A percentile compares a stretch with the other conserved stretches of the same genome.
phyloP scores from a whole-genome alignment of 2,329 filamentous ascomycete genomes.

The Tolypocladium tundrense region DNA sequence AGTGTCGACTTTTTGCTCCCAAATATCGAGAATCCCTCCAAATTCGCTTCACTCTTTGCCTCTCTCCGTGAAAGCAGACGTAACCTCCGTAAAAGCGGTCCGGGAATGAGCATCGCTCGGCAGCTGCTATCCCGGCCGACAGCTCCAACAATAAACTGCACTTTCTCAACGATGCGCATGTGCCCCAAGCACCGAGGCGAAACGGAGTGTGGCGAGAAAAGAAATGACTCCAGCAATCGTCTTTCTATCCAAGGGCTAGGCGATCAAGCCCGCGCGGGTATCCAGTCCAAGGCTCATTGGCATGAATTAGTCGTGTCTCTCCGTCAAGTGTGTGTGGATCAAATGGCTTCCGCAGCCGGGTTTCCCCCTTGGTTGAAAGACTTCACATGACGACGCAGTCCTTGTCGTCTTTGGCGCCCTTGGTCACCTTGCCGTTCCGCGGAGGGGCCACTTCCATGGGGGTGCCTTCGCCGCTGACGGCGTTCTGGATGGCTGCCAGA shows the following conservation, averaged over 20 bases:
- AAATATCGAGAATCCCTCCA: not conserved
- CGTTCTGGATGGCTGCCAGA: constrained; percentile 75
- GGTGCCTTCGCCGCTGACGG: constrained; percentile 50
- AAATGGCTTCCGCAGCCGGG: not conserved
- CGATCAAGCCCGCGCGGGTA: constrained; percentile 1
- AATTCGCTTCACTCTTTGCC: not conserved
- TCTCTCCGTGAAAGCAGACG: not conserved
- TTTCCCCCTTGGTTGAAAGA: not conserved
- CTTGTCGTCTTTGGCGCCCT: constrained; percentile 39
- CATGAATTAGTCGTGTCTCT: not conserved
- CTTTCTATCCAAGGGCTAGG: not conserved
- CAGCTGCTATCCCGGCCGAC: not conserved
- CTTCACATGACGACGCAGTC: constrained; percentile 47
- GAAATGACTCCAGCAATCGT: not conserved
- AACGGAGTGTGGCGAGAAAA: not conserved
- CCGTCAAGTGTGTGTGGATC: not conserved
- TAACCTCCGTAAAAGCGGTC: not conserved
- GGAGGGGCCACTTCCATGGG: constrained; percentile 48
- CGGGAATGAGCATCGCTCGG: not conserved
- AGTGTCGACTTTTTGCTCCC: not conserved
- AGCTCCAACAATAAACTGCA: not conserved
- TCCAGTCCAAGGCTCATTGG: constrained; percentile 1
- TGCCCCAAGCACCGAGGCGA: not conserved
- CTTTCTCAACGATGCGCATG: not conserved
- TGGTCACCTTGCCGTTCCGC: constrained; percentile 40